A percentile compares a stretch with the other conserved stretches of the same genome.
These are phyloP conservation scores for Cadophora sp. DNA, from an alignment of 2,329 filamentous ascomycete species.

Conservation along the genomic window DNA sequence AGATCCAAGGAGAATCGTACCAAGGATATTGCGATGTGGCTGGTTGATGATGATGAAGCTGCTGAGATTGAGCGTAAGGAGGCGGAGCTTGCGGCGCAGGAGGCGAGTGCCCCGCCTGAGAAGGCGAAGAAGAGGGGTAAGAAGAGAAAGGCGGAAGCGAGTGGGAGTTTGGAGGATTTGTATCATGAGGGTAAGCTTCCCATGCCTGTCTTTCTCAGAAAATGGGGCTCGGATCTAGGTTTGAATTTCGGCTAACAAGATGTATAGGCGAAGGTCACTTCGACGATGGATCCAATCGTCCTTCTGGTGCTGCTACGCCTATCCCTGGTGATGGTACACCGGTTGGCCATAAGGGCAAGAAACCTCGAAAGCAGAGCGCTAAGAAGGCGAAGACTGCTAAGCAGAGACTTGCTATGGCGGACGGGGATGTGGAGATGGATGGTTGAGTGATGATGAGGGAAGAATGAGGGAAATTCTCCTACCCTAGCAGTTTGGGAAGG, in stretches of 20 bases:
- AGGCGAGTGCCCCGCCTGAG: slow-evolving; percentile 66
- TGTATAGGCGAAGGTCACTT: slow-evolving; percentile 89
- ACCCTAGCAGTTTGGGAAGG: background rate
- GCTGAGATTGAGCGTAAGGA: slow-evolving; percentile 93
- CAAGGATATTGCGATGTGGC: slow-evolving; percentile 98
- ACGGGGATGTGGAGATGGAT: slow-evolving; percentile 54
- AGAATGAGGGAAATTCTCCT: background rate
- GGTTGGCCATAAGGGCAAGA: slow-evolving; percentile 60
- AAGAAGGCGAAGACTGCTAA: slow-evolving; percentile 74
- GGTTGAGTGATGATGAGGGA: background rate
- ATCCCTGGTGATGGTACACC: slow-evolving; percentile 58
- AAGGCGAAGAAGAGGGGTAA: slow-evolving; percentile 68
- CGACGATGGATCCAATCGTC: slow-evolving; percentile 82
- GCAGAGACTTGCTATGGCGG: slow-evolving; percentile 71
- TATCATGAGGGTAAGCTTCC: slow-evolving; percentile 91
- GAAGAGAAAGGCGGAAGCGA: slow-evolving; percentile 61
- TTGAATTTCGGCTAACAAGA: slow-evolving; percentile 43
- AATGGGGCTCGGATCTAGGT: no score
- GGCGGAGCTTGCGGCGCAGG: slow-evolving; percentile 73
- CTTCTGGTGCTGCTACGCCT: slow-evolving; percentile 86
- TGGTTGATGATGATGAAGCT: slow-evolving; percentile 95
- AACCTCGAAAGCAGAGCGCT: slow-evolving; percentile 56
- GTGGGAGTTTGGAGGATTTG: slow-evolving; percentile 88
- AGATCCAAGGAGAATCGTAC: slow-evolving; percentile 89
- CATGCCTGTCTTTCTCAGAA: no score